Percentiles rank a stretch among this genome's conserved stretches.
These are phyloP conservation scores for Maudiozyma barnettii DNA, from an alignment of 805 yeast genomes.

Conservation along the genomic window DNA sequence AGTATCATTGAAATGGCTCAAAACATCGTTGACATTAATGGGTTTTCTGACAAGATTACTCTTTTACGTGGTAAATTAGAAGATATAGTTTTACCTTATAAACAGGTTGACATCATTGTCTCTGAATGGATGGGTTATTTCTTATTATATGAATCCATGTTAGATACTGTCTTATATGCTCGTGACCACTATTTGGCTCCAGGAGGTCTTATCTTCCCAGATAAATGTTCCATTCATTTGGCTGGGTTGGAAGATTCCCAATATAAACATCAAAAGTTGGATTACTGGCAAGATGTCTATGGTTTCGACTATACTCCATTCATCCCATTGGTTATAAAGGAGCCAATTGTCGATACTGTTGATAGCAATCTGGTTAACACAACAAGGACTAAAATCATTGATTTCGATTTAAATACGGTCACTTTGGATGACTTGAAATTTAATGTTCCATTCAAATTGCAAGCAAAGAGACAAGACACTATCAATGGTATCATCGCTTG, in stretches of 20 bases:
- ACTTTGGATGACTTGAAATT: slow-evolving; percentile 75
- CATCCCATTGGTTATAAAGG: slow-evolving; percentile 74
- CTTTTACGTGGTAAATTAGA: slow-evolving; percentile 87
- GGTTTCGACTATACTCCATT: slow-evolving; percentile 95
- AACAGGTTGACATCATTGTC: slow-evolving; percentile 86
- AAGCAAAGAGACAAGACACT: slow-evolving; percentile 67
- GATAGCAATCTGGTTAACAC: slow-evolving; percentile 69
- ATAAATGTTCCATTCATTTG: slow-evolving; percentile 77
- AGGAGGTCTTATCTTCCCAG: slow-evolving; percentile 92
- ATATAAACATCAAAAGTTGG: slow-evolving; percentile 83
- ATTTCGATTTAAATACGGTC: slow-evolving; percentile 85
- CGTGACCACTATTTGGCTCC: slow-evolving; percentile 72
- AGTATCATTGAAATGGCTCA: slow-evolving; percentile 94
- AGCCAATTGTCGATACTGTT: slow-evolving; percentile 94
- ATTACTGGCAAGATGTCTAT: slow-evolving; percentile 93
- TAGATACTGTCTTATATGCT: slow-evolving; percentile 90
- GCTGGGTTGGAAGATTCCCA: slow-evolving; percentile 92
- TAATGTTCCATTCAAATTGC: slow-evolving; percentile 55
- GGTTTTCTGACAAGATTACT: slow-evolving; percentile 77
- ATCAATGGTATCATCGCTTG: slow-evolving; percentile 87
- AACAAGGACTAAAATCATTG: slow-evolving; percentile 59
- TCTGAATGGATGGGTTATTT: slow-evolving; percentile 99
- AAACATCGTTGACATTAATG: slow-evolving; percentile 75
- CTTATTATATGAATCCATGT: slow-evolving; percentile 90
- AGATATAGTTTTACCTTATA: slow-evolving; percentile 78